These are phyloP conservation scores for Sporothrix brasiliensis DNA, from an alignment of 2,329 filamentous ascomycete species.

Conservation along the genomic window DNA sequence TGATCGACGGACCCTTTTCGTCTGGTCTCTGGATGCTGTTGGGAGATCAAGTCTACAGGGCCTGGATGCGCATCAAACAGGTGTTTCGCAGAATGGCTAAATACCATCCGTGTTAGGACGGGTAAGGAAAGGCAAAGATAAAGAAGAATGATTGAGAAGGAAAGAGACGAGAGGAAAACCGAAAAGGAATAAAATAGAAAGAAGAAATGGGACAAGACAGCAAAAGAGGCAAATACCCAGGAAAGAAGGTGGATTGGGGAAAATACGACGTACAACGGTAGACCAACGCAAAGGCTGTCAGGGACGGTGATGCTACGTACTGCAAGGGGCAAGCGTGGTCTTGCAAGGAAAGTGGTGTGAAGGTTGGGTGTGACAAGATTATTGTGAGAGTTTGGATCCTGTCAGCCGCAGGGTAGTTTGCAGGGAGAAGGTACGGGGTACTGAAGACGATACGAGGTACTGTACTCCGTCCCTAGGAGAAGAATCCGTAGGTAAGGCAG, in stretches of 20 bases:
- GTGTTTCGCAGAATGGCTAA: conserved; percentile 26
- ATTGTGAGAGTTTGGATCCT: neutral
- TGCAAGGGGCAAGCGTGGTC: conserved; percentile 11
- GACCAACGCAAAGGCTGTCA: conserved; percentile 2
- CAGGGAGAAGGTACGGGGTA: neutral
- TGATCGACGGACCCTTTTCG: neutral
- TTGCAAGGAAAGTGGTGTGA: conserved; percentile 11
- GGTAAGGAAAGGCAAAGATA: neutral
- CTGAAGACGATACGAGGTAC: too few species aligned
- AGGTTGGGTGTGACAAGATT: neutral
- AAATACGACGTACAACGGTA: conserved; percentile 14
- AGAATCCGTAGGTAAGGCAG: neutral
- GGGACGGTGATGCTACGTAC: conserved; percentile 17
- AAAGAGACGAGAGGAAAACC: neutral
- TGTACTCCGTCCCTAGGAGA: too few species aligned
- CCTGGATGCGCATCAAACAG: conserved; percentile 24
- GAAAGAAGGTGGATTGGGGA: conserved; percentile 3
- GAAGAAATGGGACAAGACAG: neutral
- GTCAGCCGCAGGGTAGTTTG: neutral
- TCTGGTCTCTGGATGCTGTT: neutral
- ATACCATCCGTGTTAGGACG: conserved; percentile 3
- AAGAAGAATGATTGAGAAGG: neutral
- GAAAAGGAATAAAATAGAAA: neutral
- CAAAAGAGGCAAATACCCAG: neutral
- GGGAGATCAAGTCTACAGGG: conserved; percentile 8